Conservation (phyloP, 345 rosid species). For the Punica granatum region DNA sequence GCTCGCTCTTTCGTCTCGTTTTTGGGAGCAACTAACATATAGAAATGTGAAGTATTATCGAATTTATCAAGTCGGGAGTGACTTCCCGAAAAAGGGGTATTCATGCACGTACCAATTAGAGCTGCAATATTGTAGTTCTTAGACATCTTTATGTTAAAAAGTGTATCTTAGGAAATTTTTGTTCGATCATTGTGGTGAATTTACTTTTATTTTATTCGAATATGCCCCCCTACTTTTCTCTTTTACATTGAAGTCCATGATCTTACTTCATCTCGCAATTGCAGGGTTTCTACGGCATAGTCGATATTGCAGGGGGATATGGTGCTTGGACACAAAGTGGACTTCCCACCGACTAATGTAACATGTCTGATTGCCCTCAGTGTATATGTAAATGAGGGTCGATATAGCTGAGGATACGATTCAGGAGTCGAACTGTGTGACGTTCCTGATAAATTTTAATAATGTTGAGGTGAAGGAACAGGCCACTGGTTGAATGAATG, state of each 20-base stretch:
- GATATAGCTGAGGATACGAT: not conserved
- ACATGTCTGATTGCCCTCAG: not conserved
- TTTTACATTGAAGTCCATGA: no score
- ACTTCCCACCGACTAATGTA: constrained; percentile 55
- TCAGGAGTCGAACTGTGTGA: not conserved
- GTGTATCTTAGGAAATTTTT: no score
- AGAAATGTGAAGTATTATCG: no score
- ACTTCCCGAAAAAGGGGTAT: not conserved
- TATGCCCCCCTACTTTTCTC: no score
- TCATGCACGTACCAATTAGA: not conserved
- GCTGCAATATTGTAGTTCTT: no score
- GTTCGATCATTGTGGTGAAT: no score
- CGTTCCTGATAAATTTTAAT: no score
- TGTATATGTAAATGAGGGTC: not conserved
- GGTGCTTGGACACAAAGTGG: constrained; percentile 64
- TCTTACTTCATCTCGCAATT: not conserved
- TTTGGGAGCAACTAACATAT: no score
- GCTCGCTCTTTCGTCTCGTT: not conserved
- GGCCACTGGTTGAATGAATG: no score
- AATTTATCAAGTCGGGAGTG: not conserved
- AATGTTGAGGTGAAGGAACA: no score
- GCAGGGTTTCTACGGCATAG: constrained; percentile 62
- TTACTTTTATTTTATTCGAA: no score
- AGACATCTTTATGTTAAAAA: no score
- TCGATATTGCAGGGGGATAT: constrained; percentile 76